A percentile compares a stretch with the other conserved stretches of the same genome.
These are phyloP conservation scores for Saccharata proteae DNA, from an alignment of 2,329 filamentous ascomycete species.

Conservation along the genomic window DNA sequence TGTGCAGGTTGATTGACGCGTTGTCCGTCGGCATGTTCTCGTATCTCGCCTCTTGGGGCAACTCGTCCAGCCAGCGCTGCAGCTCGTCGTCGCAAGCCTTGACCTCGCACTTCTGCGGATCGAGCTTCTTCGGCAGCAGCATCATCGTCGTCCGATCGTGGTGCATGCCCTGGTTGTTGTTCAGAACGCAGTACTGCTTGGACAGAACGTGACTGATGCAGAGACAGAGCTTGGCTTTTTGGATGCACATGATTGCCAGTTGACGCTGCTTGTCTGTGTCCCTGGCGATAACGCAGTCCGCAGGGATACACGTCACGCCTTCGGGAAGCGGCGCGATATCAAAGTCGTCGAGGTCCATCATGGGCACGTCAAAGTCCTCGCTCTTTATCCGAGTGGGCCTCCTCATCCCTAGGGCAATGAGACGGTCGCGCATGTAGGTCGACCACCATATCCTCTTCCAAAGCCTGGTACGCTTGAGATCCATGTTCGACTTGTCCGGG, in stretches of 20 bases:
- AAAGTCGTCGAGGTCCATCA: conserved; percentile 76
- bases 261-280: conserved; percentile 63
- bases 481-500: conserved; percentile 65
- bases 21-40: conserved; percentile 48
- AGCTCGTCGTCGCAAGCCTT: conserved; percentile 68
- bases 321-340: conserved; percentile 60
- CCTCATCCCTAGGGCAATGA: conserved; percentile 88
- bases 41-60: conserved; percentile 63
- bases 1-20: conserved; percentile 55
- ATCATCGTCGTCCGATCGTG: conserved; percentile 71
- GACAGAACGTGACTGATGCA: conserved; percentile 83
- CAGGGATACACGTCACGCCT: conserved; percentile 54
- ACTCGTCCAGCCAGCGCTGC: conserved; percentile 59
- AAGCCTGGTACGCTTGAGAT: conserved; percentile 59
- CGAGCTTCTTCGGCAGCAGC: conserved; percentile 77
- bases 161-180: conserved; percentile 61
- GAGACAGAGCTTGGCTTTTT: conserved; percentile 80
- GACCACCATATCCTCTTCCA: conserved; percentile 99
- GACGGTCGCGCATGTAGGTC: conserved; percentile 85
- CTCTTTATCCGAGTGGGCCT: conserved; percentile 85
- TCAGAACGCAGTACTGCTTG: conserved; percentile 83
- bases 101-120: conserved; percentile 71
- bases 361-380: conserved; percentile 86
- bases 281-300: conserved; percentile 58
- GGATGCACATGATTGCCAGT: conserved; percentile 77